Conservation (phyloP, 805 yeast species). For the Lipomyces yamanashiensis region DNA sequence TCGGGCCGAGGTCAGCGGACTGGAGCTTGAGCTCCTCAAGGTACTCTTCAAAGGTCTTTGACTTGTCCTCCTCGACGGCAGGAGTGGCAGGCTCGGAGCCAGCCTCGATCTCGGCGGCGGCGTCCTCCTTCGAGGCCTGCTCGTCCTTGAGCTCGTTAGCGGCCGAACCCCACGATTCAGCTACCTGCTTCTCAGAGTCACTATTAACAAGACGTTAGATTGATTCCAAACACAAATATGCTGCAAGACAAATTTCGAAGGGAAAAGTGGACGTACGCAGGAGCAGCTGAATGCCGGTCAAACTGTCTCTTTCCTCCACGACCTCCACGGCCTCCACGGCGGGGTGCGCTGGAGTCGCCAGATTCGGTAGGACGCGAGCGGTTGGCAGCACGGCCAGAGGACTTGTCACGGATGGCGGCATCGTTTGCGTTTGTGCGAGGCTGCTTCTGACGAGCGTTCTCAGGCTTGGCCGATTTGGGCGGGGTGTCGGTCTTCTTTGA, state of each 20-base stretch:
- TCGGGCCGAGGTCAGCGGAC: constrained; percentile 36
- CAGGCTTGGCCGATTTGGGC: constrained; percentile 72
- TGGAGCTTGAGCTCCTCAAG: constrained; percentile 57
- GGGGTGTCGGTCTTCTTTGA: constrained; percentile 82
- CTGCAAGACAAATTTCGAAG: neutral
- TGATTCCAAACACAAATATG: neutral
- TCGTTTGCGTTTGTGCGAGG: constrained; percentile 74
- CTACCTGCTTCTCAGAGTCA: constrained; percentile 84
- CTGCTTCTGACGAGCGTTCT: constrained; percentile 63
- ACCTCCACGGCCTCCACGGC: constrained; percentile 31
- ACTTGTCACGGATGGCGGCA: constrained; percentile 72
- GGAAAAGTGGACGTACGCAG: constrained; percentile 20
- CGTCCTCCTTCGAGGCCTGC: constrained; percentile 61
- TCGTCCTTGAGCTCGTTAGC: constrained; percentile 63
- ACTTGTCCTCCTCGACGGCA: constrained; percentile 48
- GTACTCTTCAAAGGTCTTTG: constrained; percentile 85
- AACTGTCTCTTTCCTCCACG: constrained; percentile 30
- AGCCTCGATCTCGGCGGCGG: constrained; percentile 47
- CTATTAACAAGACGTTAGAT: constrained; percentile 37
- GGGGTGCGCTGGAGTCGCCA: constrained; percentile 28
- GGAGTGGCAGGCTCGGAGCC: constrained; percentile 48
- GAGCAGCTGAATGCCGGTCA: constrained; percentile 73
- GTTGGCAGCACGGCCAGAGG: constrained; percentile 62
- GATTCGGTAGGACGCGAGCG: constrained; percentile 36
- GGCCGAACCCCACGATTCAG: constrained; percentile 76